Conservation (phyloP, 169 alveolate genomes). For the Plasmodium knowlesi region DNA sequence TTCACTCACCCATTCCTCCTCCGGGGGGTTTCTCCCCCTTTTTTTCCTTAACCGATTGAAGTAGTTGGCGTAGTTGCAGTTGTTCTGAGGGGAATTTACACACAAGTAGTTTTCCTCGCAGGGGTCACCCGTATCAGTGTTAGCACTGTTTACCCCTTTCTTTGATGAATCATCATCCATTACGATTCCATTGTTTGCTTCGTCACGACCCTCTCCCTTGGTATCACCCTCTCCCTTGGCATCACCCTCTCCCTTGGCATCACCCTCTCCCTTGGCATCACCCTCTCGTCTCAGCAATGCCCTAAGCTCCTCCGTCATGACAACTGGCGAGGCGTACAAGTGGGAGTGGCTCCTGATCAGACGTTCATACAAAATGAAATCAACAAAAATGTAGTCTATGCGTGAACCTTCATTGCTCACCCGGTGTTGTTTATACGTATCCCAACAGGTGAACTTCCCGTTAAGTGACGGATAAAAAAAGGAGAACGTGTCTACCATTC, state of each 20-base stretch:
- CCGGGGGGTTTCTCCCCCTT: background rate
- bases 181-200: background rate
- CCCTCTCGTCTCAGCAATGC: background rate
- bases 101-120: background rate
- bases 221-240: background rate
- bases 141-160: too few species aligned
- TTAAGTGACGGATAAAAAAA: slow-evolving; percentile 26
- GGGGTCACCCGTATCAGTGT: too few species aligned
- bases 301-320: slow-evolving; percentile 10
- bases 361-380: slow-evolving; percentile 18
- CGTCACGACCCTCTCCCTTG: background rate
- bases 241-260: background rate
- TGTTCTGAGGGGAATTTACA: background rate
- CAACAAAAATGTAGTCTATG: slow-evolving; percentile 63
- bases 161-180: too few species aligned
- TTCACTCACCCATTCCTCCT: background rate
- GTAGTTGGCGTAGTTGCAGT: slow-evolving; percentile 43
- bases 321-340: slow-evolving; percentile 40
- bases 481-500: slow-evolving; percentile 60
- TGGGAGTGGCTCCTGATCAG: slow-evolving; percentile 13
- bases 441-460: slow-evolving; percentile 74
- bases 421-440: slow-evolving; percentile 35
- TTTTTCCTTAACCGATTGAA: slow-evolving; percentile 23
- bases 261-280: background rate
- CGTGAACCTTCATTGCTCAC: slow-evolving; percentile 55